Evolutionary conservation across 352 stramenopile genomes (phyloP).

Genomic region (Globisporangium cylindrosporum): DNA sequence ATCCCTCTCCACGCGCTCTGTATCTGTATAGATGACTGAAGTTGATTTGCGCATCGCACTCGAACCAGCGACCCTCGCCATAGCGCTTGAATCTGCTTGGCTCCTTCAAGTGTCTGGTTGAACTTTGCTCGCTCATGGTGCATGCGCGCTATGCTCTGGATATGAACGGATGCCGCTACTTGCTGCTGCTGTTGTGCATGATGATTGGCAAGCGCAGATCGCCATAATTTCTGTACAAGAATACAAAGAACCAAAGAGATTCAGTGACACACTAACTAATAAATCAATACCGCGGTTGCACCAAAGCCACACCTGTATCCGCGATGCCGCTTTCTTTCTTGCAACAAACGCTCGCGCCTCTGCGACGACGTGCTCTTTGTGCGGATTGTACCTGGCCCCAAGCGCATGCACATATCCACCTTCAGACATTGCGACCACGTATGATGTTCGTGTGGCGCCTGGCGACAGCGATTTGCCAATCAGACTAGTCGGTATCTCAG

Average conservation of each 20-base stretch:
- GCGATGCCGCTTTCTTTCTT: slow-evolving; percentile 38
- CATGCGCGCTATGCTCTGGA: slow-evolving; percentile 29
- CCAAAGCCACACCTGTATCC: slow-evolving; percentile 44
- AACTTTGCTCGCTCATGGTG: slow-evolving; percentile 18
- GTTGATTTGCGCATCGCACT: slow-evolving; percentile 7
- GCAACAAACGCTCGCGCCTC: slow-evolving; percentile 47
- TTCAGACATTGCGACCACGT: slow-evolving; percentile 36
- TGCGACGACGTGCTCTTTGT: slow-evolving; percentile 43
- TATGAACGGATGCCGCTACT: slow-evolving; percentile 17
- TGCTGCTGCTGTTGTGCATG: slow-evolving; percentile 3
- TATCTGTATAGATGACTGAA: slow-evolving; percentile 20
- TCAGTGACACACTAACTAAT: neutral
- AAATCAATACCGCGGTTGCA: neutral
- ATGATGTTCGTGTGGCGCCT: slow-evolving; percentile 47
- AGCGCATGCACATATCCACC: slow-evolving; percentile 43
- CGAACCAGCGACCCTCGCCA: slow-evolving; percentile 25
- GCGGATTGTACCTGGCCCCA: slow-evolving; percentile 41
- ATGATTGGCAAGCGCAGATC: slow-evolving; percentile 17
- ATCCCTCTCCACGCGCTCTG: slow-evolving; percentile 28
- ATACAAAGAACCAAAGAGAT: neutral
- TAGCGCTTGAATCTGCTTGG: slow-evolving; percentile 25
- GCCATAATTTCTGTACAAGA: slow-evolving; percentile 20
- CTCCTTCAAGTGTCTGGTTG: slow-evolving; percentile 10
- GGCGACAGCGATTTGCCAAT: slow-evolving; percentile 37
- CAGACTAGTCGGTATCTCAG: slow-evolving; percentile 30